These are phyloP conservation scores for Tripterygium wilfordii DNA, from an alignment of 177 flowering plant genomes.

Conservation along the genomic window DNA sequence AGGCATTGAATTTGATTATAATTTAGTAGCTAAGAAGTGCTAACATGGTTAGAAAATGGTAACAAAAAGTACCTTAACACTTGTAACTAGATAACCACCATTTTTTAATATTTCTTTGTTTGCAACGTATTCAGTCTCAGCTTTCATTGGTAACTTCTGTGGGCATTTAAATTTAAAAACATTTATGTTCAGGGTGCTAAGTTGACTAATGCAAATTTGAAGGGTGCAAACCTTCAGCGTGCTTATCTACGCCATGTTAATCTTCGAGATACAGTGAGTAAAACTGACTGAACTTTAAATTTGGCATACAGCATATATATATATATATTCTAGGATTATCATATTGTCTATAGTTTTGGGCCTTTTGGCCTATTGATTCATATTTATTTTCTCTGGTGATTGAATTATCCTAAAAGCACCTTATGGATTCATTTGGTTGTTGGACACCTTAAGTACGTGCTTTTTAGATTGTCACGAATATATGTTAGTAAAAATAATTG, in stretches of 20 bases:
- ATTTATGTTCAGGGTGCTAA: slow-evolving; percentile 69
- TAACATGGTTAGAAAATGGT: no score
- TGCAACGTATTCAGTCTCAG: neutral
- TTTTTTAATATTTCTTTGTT: no score
- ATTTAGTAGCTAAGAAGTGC: neutral
- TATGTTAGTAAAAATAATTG: no score
- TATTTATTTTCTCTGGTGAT: no score
- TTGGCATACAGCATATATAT: neutral
- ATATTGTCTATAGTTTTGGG: neutral
- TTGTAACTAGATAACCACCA: no score
- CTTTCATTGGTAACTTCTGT: neutral
- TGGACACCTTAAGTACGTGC: no score
- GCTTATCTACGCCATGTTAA: slow-evolving; percentile 82
- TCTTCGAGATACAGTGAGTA: slow-evolving; percentile 79
- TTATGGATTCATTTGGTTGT: no score
- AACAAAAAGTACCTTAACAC: no score
- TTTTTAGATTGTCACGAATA: no score
- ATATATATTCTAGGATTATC: neutral
- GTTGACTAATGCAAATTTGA: slow-evolving; percentile 69
- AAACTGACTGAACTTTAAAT: neutral
- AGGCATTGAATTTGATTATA: neutral
- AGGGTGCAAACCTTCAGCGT: slow-evolving; percentile 83
- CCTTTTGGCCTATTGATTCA: no score
- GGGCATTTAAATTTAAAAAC: neutral
- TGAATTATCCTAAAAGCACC: no score